phyloP scores from a whole-genome alignment of 345 rosid genomes.

The Triadica sebifera region DNA sequence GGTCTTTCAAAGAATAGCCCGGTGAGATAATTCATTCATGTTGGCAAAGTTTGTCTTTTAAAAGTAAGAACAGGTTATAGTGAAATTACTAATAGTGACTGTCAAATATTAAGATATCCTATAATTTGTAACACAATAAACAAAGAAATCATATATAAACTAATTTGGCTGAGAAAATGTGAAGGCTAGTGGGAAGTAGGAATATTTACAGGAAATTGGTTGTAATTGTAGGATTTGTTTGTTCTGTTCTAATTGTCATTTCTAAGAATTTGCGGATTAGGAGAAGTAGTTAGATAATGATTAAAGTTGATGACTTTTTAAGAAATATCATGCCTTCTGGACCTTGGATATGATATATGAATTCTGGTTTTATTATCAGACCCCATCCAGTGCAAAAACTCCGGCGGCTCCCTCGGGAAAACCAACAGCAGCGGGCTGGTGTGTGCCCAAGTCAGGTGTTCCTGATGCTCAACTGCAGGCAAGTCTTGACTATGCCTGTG shows the following conservation, averaged over 20 bases:
- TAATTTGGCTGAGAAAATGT: too few species aligned
- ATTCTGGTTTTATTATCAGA: neutral
- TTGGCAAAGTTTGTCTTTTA: too few species aligned
- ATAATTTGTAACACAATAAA: too few species aligned
- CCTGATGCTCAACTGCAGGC: constrained; percentile 60
- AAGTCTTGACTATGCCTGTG: constrained; percentile 77
- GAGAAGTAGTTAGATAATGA: too few species aligned
- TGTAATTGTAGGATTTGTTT: neutral
- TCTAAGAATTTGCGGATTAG: too few species aligned
- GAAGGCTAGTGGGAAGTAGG: too few species aligned
- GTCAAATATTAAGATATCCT: too few species aligned
- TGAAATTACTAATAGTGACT: too few species aligned
- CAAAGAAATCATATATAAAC: too few species aligned
- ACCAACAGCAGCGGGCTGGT: constrained; percentile 38
- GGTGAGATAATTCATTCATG: constrained; percentile 39
- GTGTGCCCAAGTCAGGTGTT: constrained; percentile 53
- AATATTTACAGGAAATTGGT: too few species aligned
- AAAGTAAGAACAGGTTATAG: too few species aligned
- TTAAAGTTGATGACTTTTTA: neutral
- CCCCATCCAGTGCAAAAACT: constrained; percentile 18
- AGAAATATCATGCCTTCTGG: neutral
- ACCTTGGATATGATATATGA: neutral
- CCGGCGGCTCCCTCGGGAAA: constrained; percentile 22
- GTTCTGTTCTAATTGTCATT: neutral
- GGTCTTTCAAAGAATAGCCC: constrained; percentile 69